Percentiles rank a stretch among this genome's conserved stretches.
Conservation (phyloP, 2,329 filamentous ascomycete species). For the Sarocladium brachiariae region DNA sequence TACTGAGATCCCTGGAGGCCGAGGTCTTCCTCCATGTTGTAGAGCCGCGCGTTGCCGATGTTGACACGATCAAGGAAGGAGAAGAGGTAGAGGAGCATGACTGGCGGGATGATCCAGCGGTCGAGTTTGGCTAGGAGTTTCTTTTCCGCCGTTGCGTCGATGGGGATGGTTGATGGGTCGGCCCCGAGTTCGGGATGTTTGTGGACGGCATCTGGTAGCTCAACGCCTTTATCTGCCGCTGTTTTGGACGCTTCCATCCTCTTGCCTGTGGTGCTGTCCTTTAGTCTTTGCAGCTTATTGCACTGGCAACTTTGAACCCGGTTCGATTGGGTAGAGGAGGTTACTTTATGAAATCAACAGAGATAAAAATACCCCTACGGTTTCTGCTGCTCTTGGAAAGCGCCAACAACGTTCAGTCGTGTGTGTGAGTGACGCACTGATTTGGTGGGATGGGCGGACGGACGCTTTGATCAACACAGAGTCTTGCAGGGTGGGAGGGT, state of each 20-base stretch:
- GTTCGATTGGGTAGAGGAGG: too few species aligned
- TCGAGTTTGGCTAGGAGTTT: conserved; percentile 53
- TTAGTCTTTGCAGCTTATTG: too few species aligned
- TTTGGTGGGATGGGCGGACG: too few species aligned
- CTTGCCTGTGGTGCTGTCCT: too few species aligned
- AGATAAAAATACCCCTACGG: too few species aligned
- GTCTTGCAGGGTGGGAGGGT: too few species aligned
- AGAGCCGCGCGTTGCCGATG: conserved; percentile 55
- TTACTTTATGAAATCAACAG: background rate
- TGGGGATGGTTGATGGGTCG: conserved; percentile 17
- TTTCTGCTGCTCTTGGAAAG: too few species aligned
- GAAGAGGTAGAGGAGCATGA: conserved; percentile 53
- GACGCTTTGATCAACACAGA: too few species aligned
- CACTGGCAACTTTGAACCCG: background rate
- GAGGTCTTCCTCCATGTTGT: conserved; percentile 55
- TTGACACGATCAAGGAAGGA: conserved; percentile 25
- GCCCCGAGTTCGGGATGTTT: background rate
- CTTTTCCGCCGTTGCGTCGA: conserved; percentile 24
- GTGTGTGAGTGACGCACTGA: too few species aligned
- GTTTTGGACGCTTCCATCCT: background rate
- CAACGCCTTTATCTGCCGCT: background rate
- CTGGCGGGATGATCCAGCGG: conserved; percentile 53
- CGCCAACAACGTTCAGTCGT: too few species aligned
- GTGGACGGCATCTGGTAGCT: background rate
- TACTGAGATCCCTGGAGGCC: conserved; percentile 50